These are phyloP conservation scores for Ophiocordyceps unilateralis DNA, from an alignment of 2,329 filamentous ascomycete genomes.

Conservation along the genomic window DNA sequence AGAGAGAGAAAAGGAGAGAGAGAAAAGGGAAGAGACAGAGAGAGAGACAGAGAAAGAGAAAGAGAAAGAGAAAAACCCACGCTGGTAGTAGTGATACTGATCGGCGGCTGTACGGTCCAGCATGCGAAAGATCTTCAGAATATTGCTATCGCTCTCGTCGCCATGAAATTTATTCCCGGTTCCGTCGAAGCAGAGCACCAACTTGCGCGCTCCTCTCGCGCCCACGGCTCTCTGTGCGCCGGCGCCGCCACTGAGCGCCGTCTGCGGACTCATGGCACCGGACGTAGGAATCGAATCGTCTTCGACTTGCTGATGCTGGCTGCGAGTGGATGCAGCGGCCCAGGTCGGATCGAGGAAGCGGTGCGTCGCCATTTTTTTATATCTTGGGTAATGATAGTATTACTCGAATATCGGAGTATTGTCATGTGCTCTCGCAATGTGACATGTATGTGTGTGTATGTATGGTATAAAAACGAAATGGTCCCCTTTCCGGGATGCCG, in stretches of 20 bases:
- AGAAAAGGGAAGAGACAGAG: neutral
- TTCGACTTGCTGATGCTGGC: neutral
- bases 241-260: constrained; percentile 3
- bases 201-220: constrained; percentile 20
- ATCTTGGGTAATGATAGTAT: too few species aligned
- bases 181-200: constrained; percentile 45
- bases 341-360: constrained; percentile 5
- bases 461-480: too few species aligned
- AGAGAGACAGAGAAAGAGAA: neutral
- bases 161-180: constrained; percentile 48
- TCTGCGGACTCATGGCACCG: constrained; percentile 2
- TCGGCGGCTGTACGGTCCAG: constrained; percentile 44
- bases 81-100: constrained; percentile 49
- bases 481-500: too few species aligned
- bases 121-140: constrained; percentile 56
- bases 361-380: constrained; percentile 1
- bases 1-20: neutral
- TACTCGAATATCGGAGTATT: too few species aligned
- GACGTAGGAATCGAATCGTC: constrained; percentile 1
- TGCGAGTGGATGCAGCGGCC: neutral
- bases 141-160: constrained; percentile 45
- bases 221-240: neutral
- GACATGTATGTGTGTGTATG: neutral
- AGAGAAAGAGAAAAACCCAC: constrained; percentile 18
- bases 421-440: too few species aligned